phyloP scores from a whole-genome alignment of 306 rosid genomes.

The Rosa rugosa region DNA sequence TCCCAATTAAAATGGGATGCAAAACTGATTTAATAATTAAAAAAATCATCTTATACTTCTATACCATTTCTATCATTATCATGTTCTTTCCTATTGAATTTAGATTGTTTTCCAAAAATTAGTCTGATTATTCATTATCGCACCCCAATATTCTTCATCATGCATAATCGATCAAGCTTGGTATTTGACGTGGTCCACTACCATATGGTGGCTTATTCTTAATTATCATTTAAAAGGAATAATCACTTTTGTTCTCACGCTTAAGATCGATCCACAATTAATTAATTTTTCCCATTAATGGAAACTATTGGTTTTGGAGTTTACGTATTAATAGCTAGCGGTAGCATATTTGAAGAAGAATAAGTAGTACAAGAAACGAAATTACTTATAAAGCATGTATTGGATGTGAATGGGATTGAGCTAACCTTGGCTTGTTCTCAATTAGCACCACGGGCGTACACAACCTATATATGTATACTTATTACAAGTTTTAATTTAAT shows the following conservation, averaged over 20 bases:
- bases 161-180: not conserved
- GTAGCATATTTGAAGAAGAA: not conserved
- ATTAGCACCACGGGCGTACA: not conserved
- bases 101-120: not conserved
- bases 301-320: not conserved
- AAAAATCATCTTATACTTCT: not conserved
- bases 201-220: not conserved
- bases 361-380: not conserved
- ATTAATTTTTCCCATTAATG: not conserved
- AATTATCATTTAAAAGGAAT: not conserved
- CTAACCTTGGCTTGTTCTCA: not conserved
- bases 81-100: not conserved
- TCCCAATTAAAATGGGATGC: not conserved
- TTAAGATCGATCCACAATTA: not conserved
- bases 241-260: not conserved
- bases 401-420: not conserved
- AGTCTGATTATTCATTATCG: not conserved
- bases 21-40: too few species aligned
- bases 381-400: not conserved
- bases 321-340: not conserved
- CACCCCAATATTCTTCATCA: not conserved
- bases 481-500: not conserved
- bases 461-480: not conserved
- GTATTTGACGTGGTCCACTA: not conserved
- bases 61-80: not conserved